Evolutionary conservation across 139 green algal species (phyloP).

Genomic region (Tetraselmis chui): DNA sequence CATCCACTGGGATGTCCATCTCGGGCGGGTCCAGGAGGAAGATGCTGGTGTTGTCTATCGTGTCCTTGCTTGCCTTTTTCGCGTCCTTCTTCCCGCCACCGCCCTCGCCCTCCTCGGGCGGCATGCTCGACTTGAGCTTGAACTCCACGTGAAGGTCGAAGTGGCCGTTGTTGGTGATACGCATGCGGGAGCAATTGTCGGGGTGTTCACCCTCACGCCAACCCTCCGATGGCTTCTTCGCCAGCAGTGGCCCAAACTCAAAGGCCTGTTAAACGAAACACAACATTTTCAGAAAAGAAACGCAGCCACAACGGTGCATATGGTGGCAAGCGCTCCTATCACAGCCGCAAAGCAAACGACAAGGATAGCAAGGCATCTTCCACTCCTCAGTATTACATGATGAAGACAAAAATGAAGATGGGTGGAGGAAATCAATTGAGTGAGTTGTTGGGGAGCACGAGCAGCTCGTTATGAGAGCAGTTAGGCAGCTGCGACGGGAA

Average conservation of each 20-base stretch:
- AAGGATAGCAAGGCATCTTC: too few species aligned
- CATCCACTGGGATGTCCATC: conserved; percentile 53
- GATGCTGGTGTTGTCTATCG: neutral
- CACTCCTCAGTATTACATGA: too few species aligned
- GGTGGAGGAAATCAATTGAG: too few species aligned
- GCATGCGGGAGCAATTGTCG: conserved; percentile 52
- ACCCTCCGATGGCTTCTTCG: conserved; percentile 25
- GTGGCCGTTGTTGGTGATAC: conserved; percentile 73
- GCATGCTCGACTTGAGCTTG: conserved; percentile 30
- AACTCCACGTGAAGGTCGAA: conserved; percentile 57
- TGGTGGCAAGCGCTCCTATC: too few species aligned
- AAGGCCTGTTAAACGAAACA: too few species aligned
- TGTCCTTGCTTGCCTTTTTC: neutral
- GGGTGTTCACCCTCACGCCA: conserved; percentile 36
- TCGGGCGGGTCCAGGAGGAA: conserved; percentile 35
- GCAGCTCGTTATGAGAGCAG: too few species aligned
- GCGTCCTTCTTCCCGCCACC: neutral
- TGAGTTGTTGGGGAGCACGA: too few species aligned
- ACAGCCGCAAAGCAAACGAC: too few species aligned
- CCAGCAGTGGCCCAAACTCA: conserved; percentile 73
- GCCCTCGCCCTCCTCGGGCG: neutral
- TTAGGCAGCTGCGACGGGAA: too few species aligned
- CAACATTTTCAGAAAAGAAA: too few species aligned
- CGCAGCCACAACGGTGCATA: too few species aligned
- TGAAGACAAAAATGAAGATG: too few species aligned